Percentiles rank a stretch among this genome's conserved stretches.
Evolutionary conservation across 441 rosid species (phyloP).

Genomic region (Euphorbia corollata): DNA sequence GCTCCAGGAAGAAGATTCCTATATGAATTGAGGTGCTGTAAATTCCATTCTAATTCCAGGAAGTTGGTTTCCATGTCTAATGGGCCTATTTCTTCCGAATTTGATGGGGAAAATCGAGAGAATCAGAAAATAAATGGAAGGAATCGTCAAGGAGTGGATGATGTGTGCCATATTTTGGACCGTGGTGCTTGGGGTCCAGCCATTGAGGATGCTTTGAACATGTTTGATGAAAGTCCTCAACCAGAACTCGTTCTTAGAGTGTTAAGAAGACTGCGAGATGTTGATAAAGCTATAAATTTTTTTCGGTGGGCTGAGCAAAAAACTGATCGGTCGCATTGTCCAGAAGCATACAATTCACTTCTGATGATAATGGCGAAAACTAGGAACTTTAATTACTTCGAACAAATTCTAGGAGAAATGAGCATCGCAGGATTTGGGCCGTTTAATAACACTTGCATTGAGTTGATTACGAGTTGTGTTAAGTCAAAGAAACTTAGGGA

Average conservation of each 20-base stretch:
- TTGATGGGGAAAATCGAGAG: conserved; percentile 26
- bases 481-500: conserved; percentile 53
- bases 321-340: conserved; percentile 48
- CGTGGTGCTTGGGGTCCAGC: conserved; percentile 67
- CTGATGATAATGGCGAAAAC: conserved; percentile 61
- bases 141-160: conserved; percentile 35
- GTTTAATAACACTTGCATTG: conserved; percentile 39
- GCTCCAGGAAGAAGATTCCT: conserved; percentile 34
- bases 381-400: conserved; percentile 48
- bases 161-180: conserved; percentile 49
- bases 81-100: conserved; percentile 27
- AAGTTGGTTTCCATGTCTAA: conserved; percentile 32
- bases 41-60: conserved; percentile 23
- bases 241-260: conserved; percentile 63
- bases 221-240: conserved; percentile 44
- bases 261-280: conserved; percentile 56
- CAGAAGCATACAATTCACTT: conserved; percentile 75
- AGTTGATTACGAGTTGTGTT: conserved; percentile 55
- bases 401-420: conserved; percentile 78
- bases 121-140: conserved; percentile 29
- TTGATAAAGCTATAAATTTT: conserved; percentile 48
- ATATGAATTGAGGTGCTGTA: conserved; percentile 20
- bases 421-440: conserved; percentile 81
- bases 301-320: conserved; percentile 72
- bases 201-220: conserved; percentile 47